Percentiles rank a stretch among this genome's conserved stretches.
These are phyloP conservation scores for Trifolium dubium DNA, from an alignment of 306 rosid species.

Conservation along the genomic window DNA sequence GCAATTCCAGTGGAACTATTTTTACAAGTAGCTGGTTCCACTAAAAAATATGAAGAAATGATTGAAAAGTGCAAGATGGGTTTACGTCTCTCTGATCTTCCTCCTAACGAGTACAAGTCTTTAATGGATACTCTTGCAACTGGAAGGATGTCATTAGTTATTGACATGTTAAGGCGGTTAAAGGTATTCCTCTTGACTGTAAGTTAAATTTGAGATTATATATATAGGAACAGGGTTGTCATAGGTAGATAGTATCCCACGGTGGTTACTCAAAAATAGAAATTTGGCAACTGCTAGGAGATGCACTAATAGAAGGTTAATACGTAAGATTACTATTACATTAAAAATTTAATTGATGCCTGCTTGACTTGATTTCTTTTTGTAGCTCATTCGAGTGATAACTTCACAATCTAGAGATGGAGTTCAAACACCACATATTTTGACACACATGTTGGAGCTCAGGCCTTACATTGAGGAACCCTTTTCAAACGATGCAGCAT, in stretches of 20 bases:
- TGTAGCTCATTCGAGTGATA: constrained; percentile 79
- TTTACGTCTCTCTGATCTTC: constrained; percentile 75
- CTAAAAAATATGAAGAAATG: constrained; percentile 68
- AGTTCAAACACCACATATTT: constrained; percentile 44
- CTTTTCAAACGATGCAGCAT: constrained; percentile 63
- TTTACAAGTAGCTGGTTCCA: constrained; percentile 88
- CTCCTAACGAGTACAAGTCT: constrained; percentile 66
- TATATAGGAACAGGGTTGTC: not conserved
- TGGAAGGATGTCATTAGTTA: constrained; percentile 77
- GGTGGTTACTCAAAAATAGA: not conserved
- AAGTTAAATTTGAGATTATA: constrained; percentile 30
- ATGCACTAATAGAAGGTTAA: constrained; percentile 3
- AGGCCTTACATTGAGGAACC: constrained; percentile 95
- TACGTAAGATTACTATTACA: constrained; percentile 15
- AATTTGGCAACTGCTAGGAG: not conserved
- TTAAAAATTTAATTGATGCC: constrained; percentile 19
- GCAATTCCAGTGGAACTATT: constrained; percentile 89
- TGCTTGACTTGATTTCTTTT: constrained; percentile 46
- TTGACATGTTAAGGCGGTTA: constrained; percentile 85
- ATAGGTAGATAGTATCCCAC: not conserved
- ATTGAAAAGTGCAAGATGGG: constrained; percentile 86
- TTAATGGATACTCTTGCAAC: constrained; percentile 85
- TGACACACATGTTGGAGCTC: constrained; percentile 79
- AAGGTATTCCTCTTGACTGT: constrained; percentile 61
- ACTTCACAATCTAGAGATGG: constrained; percentile 58